These are phyloP conservation scores for Cladosporium sp. DNA, from an alignment of 2,329 filamentous ascomycete genomes.

Conservation along the genomic window DNA sequence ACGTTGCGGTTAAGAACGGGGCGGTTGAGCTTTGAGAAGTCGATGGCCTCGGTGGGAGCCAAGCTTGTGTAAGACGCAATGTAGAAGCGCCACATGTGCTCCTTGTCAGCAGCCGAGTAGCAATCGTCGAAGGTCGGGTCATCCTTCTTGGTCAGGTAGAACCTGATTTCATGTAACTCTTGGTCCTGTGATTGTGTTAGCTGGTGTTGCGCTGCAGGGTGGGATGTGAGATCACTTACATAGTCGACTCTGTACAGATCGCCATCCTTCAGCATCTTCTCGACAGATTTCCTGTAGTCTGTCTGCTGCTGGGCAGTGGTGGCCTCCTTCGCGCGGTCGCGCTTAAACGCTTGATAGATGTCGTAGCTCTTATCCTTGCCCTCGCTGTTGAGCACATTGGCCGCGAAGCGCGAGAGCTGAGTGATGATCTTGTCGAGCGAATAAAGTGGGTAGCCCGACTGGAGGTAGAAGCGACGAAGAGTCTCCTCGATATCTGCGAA, in stretches of 20 bases:
- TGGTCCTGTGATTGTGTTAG: conserved; percentile 59
- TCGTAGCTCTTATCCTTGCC: conserved; percentile 92
- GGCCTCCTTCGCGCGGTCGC: conserved; percentile 76
- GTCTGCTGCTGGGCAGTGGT: conserved; percentile 90
- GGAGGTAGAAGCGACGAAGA: conserved; percentile 86
- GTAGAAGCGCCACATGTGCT: conserved; percentile 86
- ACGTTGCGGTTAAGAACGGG: conserved; percentile 46
- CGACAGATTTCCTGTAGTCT: conserved; percentile 85
- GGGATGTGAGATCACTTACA: conserved; percentile 60
- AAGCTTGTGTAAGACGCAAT: conserved; percentile 87
- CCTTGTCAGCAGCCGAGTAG: conserved; percentile 50
- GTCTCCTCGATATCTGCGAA: conserved; percentile 84
- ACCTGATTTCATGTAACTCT: conserved; percentile 65
- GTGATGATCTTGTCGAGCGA: conserved; percentile 86
- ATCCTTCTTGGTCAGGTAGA: conserved; percentile 85
- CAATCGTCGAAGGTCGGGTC: conserved; percentile 78
- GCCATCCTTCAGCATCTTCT: conserved; percentile 88
- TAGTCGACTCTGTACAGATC: conserved; percentile 89
- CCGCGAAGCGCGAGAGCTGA: conserved; percentile 76
- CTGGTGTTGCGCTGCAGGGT: not conserved
- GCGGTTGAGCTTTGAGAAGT: conserved; percentile 33
- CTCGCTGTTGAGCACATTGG: conserved; percentile 82
- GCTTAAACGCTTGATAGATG: conserved; percentile 82
- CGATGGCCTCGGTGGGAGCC: conserved; percentile 68
- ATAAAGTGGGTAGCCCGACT: conserved; percentile 90